Conservation (phyloP, 1,284 basidiomycete genomes). For the Hemileia vastatrix region DNA sequence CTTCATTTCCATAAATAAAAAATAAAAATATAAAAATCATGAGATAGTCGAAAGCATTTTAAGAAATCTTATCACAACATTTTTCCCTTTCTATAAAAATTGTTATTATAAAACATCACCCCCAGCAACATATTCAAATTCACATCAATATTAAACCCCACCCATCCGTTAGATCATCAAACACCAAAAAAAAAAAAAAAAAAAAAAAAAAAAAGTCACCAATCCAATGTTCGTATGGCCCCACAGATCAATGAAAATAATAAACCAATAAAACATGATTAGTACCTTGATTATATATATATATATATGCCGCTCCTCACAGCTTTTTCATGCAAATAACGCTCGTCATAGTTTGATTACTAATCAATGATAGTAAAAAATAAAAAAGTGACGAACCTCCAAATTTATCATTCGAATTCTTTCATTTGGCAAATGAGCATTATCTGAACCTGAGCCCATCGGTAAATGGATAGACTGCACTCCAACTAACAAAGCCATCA, state of each 20-base stretch:
- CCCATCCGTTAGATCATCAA: not conserved
- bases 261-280: no score
- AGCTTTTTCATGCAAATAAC: no score
- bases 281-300: no score
- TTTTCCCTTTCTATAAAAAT: conserved; percentile 15
- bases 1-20: no score
- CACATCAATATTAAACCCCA: not conserved
- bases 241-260: no score
- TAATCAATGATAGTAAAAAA: no score
- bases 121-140: no score
- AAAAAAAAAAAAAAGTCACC: not conserved
- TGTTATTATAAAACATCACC: not conserved
- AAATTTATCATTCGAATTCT: conserved; percentile 47
- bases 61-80: conserved; percentile 22
- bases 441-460: conserved; percentile 62
- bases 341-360: no score
- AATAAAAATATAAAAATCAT: no score
- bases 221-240: no score
- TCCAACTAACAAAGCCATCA: conserved; percentile 43
- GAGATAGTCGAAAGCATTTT: conserved; percentile 7
- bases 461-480: conserved; percentile 70
- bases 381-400: conserved; percentile 32
- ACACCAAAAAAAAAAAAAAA: not conserved
- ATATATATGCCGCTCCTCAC: no score
- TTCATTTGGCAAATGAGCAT: conserved; percentile 52